Percentiles rank a stretch among this genome's conserved stretches.
Conservation (phyloP, 768 basidiomycete genomes). For the Amanita phalloides region DNA sequence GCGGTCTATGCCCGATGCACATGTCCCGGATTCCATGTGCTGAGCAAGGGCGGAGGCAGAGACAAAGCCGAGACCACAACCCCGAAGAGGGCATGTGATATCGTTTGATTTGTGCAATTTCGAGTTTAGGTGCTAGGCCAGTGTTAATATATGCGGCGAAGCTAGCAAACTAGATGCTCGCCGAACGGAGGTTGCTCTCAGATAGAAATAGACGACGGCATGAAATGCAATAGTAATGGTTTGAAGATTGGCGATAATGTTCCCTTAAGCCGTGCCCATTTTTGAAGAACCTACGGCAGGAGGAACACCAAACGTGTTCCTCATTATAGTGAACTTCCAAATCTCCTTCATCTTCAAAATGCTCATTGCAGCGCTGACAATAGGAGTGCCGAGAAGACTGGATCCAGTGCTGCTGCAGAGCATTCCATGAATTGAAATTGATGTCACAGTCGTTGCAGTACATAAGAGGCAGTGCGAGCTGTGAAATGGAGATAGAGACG, state of each 20-base stretch:
- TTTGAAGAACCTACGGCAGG: slow-evolving; percentile 1
- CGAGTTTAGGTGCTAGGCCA: no score
- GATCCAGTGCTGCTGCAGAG: slow-evolving; percentile 39
- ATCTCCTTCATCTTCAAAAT: slow-evolving; percentile 22
- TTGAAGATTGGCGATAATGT: no score
- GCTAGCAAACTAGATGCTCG: slow-evolving; percentile 3
- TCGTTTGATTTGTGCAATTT: slow-evolving; percentile 16
- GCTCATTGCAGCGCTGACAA: slow-evolving; percentile 40
- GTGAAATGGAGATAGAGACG: background rate
- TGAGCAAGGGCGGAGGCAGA: slow-evolving; percentile 38
- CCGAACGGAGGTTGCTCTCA: slow-evolving; percentile 22
- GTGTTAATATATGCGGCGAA: background rate
- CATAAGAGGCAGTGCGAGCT: background rate
- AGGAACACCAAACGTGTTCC: slow-evolving; percentile 37
- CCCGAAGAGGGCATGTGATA: slow-evolving; percentile 17
- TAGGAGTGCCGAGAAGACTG: slow-evolving; percentile 38
- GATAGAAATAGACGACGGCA: slow-evolving; percentile 7
- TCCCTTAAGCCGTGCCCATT: no score
- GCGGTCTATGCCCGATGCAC: no score
- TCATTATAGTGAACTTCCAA: slow-evolving; percentile 28
- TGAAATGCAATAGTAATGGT: no score
- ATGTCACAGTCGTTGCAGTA: slow-evolving; percentile 32
- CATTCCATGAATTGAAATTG: slow-evolving; percentile 29
- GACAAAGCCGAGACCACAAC: slow-evolving; percentile 33
- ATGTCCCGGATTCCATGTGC: no score